Evolutionary conservation across 2,329 filamentous ascomycete species (phyloP).

Genomic region (Ophiosphaerella korrae): DNA sequence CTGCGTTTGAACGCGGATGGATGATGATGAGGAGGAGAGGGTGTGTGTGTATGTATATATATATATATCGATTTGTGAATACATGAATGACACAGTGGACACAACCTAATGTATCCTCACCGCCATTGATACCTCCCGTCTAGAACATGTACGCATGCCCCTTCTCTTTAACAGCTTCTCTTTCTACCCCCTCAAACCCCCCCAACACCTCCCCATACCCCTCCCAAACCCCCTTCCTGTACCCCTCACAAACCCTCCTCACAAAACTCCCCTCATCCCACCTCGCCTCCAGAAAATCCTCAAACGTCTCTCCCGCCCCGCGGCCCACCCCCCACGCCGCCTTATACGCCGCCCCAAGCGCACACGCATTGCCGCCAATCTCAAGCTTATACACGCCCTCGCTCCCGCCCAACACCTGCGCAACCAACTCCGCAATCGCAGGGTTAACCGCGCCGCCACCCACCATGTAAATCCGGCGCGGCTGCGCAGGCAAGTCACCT

Average conservation of each 20-base stretch:
- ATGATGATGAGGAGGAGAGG: too few relatives aligned
- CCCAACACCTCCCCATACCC: conserved; percentile 76
- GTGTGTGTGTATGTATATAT: too few relatives aligned
- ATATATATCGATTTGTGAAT: too few relatives aligned
- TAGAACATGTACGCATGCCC: conserved; percentile 13
- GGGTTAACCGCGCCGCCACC: conserved; percentile 89
- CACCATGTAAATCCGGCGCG: conserved; percentile 88
- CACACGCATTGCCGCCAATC: conserved; percentile 93
- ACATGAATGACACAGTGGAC: too few relatives aligned
- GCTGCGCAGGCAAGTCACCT: conserved; percentile 75
- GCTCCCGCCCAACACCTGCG: conserved; percentile 83
- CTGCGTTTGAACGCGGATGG: too few relatives aligned
- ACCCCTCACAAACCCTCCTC: conserved; percentile 81
- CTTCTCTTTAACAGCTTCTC: conserved; percentile 60
- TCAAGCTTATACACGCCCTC: conserved; percentile 94
- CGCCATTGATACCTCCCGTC: too few relatives aligned
- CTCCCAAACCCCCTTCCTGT: conserved; percentile 74
- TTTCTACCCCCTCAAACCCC: conserved; percentile 79
- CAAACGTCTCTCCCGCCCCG: conserved; percentile 72
- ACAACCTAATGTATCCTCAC: too few relatives aligned
- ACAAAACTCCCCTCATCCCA: conserved; percentile 88
- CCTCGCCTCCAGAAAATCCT: conserved; percentile 79
- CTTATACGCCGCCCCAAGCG: conserved; percentile 92
- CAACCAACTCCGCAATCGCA: conserved; percentile 83
- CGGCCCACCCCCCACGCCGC: conserved; percentile 89